These are phyloP conservation scores for Acanthamoeba sp. DNA, from an alignment of 208 protist genomes.

Conservation along the genomic window DNA sequence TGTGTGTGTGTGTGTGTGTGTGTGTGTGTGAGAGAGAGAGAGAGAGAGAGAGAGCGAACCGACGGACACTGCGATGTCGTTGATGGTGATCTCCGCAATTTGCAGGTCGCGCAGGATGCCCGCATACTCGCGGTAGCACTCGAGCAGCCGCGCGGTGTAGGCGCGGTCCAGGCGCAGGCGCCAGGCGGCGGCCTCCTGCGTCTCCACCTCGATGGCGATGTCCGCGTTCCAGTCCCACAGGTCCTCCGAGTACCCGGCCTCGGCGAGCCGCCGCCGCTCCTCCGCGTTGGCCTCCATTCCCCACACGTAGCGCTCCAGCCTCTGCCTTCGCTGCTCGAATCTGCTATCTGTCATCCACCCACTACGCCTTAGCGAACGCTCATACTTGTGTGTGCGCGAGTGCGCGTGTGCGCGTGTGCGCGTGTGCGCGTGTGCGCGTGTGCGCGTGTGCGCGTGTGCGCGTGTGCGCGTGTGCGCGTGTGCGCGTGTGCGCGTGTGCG, in stretches of 20 bases:
- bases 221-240: conserved; percentile 15
- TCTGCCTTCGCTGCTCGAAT: not conserved
- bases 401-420: no score
- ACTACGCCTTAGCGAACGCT: no score
- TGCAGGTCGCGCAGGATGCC: not conserved
- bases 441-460: not conserved
- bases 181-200: conserved; percentile 15
- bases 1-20: not conserved
- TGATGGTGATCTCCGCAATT: not conserved
- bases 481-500: not conserved
- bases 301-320: conserved; percentile 5
- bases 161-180: not conserved
- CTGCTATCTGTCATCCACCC: not conserved
- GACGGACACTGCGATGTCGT: not conserved
- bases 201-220: not conserved
- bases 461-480: not conserved
- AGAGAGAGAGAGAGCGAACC: not conserved
- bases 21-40: not conserved
- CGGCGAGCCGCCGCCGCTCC: not conserved
- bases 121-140: not conserved
- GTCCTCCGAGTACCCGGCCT: not conserved
- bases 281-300: not conserved
- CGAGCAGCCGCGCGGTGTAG: not conserved
- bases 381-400: no score
- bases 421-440: not conserved